Evolutionary conservation across 2,329 filamentous ascomycete genomes (phyloP).

Genomic region (Colletotrichum sp.): DNA sequence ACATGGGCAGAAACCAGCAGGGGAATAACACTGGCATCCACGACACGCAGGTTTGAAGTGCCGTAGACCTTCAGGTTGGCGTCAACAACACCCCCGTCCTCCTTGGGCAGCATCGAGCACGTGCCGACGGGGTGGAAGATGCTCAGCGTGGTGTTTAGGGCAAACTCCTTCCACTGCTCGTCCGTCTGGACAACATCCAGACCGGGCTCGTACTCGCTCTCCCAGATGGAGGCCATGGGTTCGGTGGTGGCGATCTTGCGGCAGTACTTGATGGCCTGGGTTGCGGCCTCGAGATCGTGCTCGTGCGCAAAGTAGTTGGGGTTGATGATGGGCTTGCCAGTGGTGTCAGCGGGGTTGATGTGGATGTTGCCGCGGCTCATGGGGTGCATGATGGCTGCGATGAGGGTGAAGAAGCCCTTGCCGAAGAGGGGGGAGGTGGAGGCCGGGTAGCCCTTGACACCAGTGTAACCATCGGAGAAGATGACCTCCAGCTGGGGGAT

Average conservation of each 20-base stretch:
- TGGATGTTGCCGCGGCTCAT: slow-evolving; percentile 36
- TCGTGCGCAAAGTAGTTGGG: slow-evolving; percentile 31
- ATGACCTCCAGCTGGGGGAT: slow-evolving; percentile 48
- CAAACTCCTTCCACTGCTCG: slow-evolving; percentile 24
- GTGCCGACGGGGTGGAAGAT: slow-evolving; percentile 50
- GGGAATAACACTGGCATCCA: slow-evolving; percentile 56
- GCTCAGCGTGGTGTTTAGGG: slow-evolving; percentile 21
- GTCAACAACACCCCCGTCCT: slow-evolving; percentile 51
- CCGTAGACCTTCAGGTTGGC: slow-evolving; percentile 50
- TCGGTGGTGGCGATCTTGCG: slow-evolving; percentile 34
- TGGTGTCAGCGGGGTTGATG: slow-evolving; percentile 36
- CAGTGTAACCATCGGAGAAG: slow-evolving; percentile 50
- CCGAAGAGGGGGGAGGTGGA: slow-evolving; percentile 31
- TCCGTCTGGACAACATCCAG: slow-evolving; percentile 23
- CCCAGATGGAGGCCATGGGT: slow-evolving; percentile 35
- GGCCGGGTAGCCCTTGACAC: slow-evolving; percentile 38
- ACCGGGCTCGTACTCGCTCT: slow-evolving; percentile 38
- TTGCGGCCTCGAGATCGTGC: slow-evolving; percentile 29
- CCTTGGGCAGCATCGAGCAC: slow-evolving; percentile 49
- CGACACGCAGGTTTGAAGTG: slow-evolving; percentile 50
- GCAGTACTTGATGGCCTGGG: slow-evolving; percentile 34
- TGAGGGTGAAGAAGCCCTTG: slow-evolving; percentile 30
- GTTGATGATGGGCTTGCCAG: slow-evolving; percentile 35
- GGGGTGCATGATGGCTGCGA: slow-evolving; percentile 33
- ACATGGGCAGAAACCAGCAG: slow-evolving; percentile 52